phyloP scores from a whole-genome alignment of 2,329 filamentous ascomycete genomes.

The Calonectria crousiana region DNA sequence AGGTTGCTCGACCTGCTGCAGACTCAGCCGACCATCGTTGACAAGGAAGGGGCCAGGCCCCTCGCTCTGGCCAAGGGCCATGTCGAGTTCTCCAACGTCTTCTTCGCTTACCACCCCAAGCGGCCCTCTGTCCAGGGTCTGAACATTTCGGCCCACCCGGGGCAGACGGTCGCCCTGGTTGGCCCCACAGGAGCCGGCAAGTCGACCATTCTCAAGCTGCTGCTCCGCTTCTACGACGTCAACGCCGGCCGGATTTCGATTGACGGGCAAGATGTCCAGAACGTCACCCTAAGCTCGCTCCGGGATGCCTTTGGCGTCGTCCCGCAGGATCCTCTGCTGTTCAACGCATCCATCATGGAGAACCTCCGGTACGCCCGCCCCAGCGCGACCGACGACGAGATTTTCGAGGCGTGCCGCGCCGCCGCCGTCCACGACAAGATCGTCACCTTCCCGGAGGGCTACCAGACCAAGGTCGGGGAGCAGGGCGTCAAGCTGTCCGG shows the following conservation, averaged over 20 bases:
- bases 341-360: conserved; percentile 73
- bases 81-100: conserved; percentile 66
- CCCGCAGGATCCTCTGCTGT: conserved; percentile 73
- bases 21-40: conserved; percentile 66
- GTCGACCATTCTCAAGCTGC: conserved; percentile 71
- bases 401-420: conserved; percentile 70
- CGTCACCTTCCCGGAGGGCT: conserved; percentile 65
- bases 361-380: conserved; percentile 74
- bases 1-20: conserved; percentile 68
- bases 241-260: conserved; percentile 65
- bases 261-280: conserved; percentile 70
- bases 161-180: conserved; percentile 70
- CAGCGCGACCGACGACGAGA: conserved; percentile 70
- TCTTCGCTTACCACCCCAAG: conserved; percentile 67
- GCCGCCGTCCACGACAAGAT: conserved; percentile 76
- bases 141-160: conserved; percentile 61
- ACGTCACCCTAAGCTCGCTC: conserved; percentile 69
- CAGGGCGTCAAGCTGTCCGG: conserved; percentile 62
- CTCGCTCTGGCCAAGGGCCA: conserved; percentile 60
- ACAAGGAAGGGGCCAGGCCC: conserved; percentile 58
- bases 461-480: conserved; percentile 61
- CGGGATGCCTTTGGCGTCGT: conserved; percentile 72
- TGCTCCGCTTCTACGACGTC: conserved; percentile 72
- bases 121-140: conserved; percentile 64
- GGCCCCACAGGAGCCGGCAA: conserved; percentile 74